Evolutionary conservation across 352 stramenopile genomes (phyloP).

Genomic region (Pythium pyrilobum): DNA sequence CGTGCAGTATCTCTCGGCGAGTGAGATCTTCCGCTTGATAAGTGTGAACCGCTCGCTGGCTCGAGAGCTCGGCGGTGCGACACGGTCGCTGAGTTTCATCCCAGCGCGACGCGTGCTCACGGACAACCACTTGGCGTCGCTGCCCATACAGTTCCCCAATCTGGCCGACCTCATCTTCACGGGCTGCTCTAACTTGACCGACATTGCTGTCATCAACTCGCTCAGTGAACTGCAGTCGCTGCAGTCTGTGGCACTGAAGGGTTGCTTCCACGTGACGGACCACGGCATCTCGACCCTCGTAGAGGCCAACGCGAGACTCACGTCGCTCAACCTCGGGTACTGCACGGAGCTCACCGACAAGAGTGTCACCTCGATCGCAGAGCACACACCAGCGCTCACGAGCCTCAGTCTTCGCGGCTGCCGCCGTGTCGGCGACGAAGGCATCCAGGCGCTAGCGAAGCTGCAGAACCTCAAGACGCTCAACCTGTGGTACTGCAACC

Average conservation of each 20-base stretch:
- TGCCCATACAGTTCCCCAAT: conserved; percentile 43
- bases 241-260: conserved; percentile 46
- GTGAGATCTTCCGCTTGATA: conserved; percentile 51
- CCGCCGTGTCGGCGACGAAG: conserved; percentile 45
- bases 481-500: conserved; percentile 81
- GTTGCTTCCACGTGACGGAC: conserved; percentile 66
- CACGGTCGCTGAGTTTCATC: conserved; percentile 50
- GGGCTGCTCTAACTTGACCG: conserved; percentile 51
- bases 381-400: conserved; percentile 29
- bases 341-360: conserved; percentile 68
- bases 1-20: conserved; percentile 33
- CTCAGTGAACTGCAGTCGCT: conserved; percentile 34
- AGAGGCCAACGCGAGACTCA: conserved; percentile 28
- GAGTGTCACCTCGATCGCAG: conserved; percentile 42
- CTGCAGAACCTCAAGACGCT: conserved; percentile 43
- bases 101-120: conserved; percentile 34
- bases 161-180: conserved; percentile 55
- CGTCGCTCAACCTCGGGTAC: conserved; percentile 68
- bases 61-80: conserved; percentile 36
- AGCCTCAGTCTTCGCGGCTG: conserved; percentile 63
- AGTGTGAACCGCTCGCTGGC: conserved; percentile 39
- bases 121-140: conserved; percentile 35
- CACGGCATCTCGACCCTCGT: conserved; percentile 16
- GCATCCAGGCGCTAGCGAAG: conserved; percentile 36
- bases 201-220: conserved; percentile 32